Conservation (phyloP, 768 basidiomycete species). For the Rhodotorula diobovata region DNA sequence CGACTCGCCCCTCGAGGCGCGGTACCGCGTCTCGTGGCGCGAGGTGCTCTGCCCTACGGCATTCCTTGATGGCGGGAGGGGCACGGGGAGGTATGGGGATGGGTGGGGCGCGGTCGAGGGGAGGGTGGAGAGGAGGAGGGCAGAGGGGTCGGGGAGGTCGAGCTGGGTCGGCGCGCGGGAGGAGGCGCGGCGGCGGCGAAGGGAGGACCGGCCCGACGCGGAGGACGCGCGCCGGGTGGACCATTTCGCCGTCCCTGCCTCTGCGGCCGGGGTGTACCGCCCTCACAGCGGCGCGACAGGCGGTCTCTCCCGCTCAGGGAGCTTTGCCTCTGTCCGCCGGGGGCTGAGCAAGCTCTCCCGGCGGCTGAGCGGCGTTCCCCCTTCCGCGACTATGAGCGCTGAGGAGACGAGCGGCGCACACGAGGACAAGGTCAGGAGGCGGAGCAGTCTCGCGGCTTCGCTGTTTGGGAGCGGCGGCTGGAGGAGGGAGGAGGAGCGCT, state of each 20-base stretch:
- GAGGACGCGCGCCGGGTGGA: background rate
- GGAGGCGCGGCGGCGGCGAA: too few species aligned
- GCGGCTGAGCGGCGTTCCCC: too few species aligned
- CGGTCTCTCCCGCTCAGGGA: background rate
- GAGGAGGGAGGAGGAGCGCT: background rate
- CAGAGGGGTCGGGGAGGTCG: background rate
- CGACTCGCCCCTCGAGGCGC: slow-evolving; percentile 10
- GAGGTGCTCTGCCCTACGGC: slow-evolving; percentile 10
- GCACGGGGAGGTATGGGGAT: slow-evolving; percentile 25
- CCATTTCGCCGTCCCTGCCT: background rate
- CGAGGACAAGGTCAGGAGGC: background rate
- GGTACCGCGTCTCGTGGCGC: background rate
- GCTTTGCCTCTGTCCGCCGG: background rate
- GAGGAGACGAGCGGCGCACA: background rate
- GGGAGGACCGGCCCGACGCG: background rate
- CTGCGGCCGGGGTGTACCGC: too few species aligned
- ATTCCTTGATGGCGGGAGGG: slow-evolving; percentile 14
- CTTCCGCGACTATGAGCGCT: too few species aligned
- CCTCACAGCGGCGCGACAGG: background rate
- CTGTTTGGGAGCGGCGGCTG: background rate
- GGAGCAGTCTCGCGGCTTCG: background rate
- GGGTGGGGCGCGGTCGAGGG: slow-evolving; percentile 14
- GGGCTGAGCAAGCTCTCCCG: background rate
- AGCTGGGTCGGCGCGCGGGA: background rate
- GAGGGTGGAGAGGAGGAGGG: background rate